These are phyloP conservation scores for Juglanconis juglandina DNA, from an alignment of 2,329 filamentous ascomycete species.

Conservation along the genomic window DNA sequence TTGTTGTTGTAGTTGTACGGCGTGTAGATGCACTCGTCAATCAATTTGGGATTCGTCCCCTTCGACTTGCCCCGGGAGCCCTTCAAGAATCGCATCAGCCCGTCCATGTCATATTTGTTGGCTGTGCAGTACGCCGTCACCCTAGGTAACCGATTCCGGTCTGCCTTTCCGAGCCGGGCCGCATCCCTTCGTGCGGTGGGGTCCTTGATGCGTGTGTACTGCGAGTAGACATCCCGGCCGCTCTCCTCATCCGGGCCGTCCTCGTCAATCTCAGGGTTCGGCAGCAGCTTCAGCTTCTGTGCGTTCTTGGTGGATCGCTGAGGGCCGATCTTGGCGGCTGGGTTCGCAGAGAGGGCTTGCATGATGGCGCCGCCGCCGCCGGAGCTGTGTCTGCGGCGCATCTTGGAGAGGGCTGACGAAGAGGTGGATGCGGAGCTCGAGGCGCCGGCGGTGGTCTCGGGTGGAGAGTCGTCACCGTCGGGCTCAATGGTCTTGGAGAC, in stretches of 20 bases:
- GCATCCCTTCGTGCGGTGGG: constrained; percentile 89
- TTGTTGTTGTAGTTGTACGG: constrained; percentile 75
- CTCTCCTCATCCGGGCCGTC: constrained; percentile 82
- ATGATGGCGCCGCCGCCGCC: constrained; percentile 65
- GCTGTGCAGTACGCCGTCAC: constrained; percentile 97
- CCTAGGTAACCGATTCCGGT: constrained; percentile 78
- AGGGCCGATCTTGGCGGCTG: constrained; percentile 74
- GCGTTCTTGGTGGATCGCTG: constrained; percentile 93
- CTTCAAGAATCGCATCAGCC: constrained; percentile 86
- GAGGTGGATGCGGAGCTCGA: constrained; percentile 28
- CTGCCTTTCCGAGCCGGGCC: constrained; percentile 86
- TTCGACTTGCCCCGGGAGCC: constrained; percentile 67
- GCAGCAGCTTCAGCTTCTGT: constrained; percentile 95
- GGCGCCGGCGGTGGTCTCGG: constrained; percentile 24
- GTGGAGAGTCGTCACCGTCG: constrained; percentile 31
- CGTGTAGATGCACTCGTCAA: constrained; percentile 97
- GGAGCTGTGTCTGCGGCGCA: constrained; percentile 81
- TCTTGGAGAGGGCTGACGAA: constrained; percentile 79
- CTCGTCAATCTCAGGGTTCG: constrained; percentile 79
- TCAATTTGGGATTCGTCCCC: constrained; percentile 82
- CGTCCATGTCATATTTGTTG: constrained; percentile 85
- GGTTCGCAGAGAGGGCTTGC: constrained; percentile 35
- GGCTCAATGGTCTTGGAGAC: constrained; percentile 60
- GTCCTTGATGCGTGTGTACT: constrained; percentile 97
- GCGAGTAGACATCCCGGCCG: constrained; percentile 91